These are phyloP conservation scores for carrot (Daucus carota) DNA, from an alignment of 129 eudicot species.

Conservation along the genomic window DNA sequence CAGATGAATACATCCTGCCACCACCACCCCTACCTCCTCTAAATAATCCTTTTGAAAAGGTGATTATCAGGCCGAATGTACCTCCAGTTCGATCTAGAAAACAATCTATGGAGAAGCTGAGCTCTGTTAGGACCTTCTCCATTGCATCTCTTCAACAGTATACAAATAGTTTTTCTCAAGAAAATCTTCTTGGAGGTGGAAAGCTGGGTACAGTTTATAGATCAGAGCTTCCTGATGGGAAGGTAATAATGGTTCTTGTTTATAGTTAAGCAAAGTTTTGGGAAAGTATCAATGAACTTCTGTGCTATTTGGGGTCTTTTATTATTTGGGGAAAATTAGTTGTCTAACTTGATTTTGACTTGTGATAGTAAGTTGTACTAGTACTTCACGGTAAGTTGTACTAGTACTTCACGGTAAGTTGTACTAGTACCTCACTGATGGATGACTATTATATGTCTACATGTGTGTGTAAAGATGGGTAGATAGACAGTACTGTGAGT, in stretches of 20 bases:
- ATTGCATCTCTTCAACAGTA: conserved; percentile 60
- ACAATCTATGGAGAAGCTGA: conserved; percentile 22
- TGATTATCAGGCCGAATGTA: conserved; percentile 35
- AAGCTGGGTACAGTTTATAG: conserved; percentile 50
- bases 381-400: too few relatives aligned
- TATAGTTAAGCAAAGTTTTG: background rate
- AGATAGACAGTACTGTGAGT: background rate
- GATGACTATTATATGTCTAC: too few relatives aligned
- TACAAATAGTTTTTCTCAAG: conserved; percentile 68
- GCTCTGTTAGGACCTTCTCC: conserved; percentile 49
- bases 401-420: too few relatives aligned
- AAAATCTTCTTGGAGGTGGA: conserved; percentile 58
- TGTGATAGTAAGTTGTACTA: too few relatives aligned
- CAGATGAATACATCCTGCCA: conserved; percentile 22
- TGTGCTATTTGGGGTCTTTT: background rate
- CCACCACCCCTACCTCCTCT: conserved; percentile 44
- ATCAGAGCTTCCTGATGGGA: conserved; percentile 62
- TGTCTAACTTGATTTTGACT: too few relatives aligned
- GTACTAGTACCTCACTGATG: background rate
- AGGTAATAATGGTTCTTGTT: conserved; percentile 31
- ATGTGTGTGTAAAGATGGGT: background rate
- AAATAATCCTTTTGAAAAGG: conserved; percentile 37
- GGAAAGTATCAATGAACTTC: background rate
- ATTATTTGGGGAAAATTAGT: too few relatives aligned
- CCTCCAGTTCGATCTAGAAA: conserved; percentile 22